phyloP scores from a whole-genome alignment of 1,284 basidiomycete species.

The Ganoderma sp. region DNA sequence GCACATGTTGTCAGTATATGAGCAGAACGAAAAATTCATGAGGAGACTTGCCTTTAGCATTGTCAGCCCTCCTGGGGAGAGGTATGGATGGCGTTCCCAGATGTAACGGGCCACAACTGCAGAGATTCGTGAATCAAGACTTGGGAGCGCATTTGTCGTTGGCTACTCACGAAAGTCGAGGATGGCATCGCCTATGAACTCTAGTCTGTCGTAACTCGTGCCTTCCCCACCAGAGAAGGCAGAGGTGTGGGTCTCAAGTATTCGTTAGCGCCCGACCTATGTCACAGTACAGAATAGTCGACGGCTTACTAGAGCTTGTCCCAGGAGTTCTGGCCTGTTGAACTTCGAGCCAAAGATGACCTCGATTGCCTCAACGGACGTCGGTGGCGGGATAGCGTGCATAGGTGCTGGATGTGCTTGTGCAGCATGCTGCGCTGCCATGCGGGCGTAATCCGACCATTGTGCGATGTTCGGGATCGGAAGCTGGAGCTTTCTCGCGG shows the following conservation, averaged over 20 bases:
- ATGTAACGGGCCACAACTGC: constrained; percentile 78
- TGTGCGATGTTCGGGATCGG: constrained; percentile 62
- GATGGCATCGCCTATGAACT: constrained; percentile 84
- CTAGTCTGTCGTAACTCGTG: constrained; percentile 72
- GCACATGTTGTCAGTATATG: neutral
- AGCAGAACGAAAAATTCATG: no score
- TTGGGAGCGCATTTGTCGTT: no score
- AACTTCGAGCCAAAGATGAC: constrained; percentile 66
- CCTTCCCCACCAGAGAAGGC: constrained; percentile 55
- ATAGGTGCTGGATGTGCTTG: constrained; percentile 41
- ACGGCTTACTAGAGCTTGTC: constrained; percentile 69
- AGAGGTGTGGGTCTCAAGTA: constrained; percentile 65
- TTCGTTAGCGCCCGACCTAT: neutral
- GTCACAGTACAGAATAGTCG: neutral
- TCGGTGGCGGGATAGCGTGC: constrained; percentile 36
- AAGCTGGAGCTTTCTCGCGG: constrained; percentile 65
- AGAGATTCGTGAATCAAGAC: no score
- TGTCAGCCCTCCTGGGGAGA: constrained; percentile 75
- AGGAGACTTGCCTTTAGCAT: constrained; percentile 65
- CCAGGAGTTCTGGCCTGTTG: constrained; percentile 62
- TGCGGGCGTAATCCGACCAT: constrained; percentile 72
- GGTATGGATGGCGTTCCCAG: constrained; percentile 62
- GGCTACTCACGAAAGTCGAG: constrained; percentile 72
- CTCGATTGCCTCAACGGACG: constrained; percentile 62
- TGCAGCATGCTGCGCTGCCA: constrained; percentile 43